phyloP scores from a whole-genome alignment of 805 yeast species.

The Suhomyces emberorum region DNA sequence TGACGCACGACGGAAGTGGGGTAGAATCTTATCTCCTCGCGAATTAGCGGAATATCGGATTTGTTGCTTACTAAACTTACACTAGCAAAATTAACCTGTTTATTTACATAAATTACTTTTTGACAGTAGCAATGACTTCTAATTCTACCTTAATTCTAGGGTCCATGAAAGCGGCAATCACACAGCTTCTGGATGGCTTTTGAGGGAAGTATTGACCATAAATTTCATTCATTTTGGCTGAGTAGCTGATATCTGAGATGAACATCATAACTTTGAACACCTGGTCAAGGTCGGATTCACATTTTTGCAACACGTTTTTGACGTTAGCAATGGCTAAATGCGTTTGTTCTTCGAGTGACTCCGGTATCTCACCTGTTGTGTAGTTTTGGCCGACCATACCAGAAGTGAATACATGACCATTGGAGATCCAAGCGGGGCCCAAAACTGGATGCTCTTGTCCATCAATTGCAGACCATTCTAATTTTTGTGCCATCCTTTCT shows the following conservation, averaged over 20 bases:
- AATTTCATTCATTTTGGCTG: slow-evolving; percentile 42
- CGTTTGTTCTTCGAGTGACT: slow-evolving; percentile 44
- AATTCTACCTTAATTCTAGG: slow-evolving; percentile 49
- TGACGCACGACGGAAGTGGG: no score
- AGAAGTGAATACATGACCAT: slow-evolving; percentile 21
- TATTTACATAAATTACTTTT: slow-evolving; percentile 14
- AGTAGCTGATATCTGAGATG: slow-evolving; percentile 42
- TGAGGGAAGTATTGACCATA: slow-evolving; percentile 45
- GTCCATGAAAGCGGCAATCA: slow-evolving; percentile 51
- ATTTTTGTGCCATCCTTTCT: slow-evolving; percentile 9
- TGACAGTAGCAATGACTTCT: slow-evolving; percentile 44
- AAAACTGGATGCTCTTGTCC: slow-evolving; percentile 30
- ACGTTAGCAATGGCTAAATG: slow-evolving; percentile 43
- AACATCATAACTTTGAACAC: slow-evolving; percentile 51
- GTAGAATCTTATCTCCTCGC: no score
- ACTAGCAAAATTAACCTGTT: no score
- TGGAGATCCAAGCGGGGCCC: slow-evolving; percentile 27
- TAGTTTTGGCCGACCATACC: slow-evolving; percentile 26
- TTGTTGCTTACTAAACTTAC: no score
- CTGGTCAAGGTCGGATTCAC: slow-evolving; percentile 45
- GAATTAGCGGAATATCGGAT: no score
- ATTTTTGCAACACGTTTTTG: slow-evolving; percentile 36
- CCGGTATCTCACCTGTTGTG: slow-evolving; percentile 40
- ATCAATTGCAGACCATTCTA: slow-evolving; percentile 25
- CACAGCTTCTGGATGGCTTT: slow-evolving; percentile 53